Evolutionary conservation across 495 filamentous ascomycete genomes (phyloP).

Genomic region (Massariosphaeria phaeospora): DNA sequence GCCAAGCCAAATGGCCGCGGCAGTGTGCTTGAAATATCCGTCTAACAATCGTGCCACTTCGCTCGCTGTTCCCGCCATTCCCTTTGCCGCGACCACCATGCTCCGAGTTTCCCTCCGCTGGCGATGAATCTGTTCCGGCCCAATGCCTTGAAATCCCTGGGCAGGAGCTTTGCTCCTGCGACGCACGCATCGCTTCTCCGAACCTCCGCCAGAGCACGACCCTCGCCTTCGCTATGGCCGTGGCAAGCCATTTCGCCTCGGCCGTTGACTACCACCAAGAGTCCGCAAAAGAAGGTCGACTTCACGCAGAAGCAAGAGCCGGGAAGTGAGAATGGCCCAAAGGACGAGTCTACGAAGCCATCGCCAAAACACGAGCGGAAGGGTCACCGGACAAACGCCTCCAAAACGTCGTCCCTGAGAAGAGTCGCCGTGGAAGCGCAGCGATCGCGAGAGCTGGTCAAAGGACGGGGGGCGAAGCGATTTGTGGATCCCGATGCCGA

Average conservation of each 20-base stretch:
- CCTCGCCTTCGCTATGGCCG: background rate
- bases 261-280: slow-evolving; percentile 6
- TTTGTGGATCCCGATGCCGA: slow-evolving; percentile 41
- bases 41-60: background rate
- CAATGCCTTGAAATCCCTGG: slow-evolving; percentile 25
- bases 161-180: slow-evolving; percentile 12
- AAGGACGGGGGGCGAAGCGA: slow-evolving; percentile 33
- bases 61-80: background rate
- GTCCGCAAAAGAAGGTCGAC: slow-evolving; percentile 11
- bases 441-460: slow-evolving; percentile 37
- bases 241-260: background rate
- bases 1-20: slow-evolving; percentile 16
- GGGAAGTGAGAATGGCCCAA: slow-evolving; percentile 2
- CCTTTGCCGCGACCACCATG: slow-evolving; percentile 13
- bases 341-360: background rate
- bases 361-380: slow-evolving; percentile 15
- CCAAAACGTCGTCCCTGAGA: slow-evolving; percentile 36
- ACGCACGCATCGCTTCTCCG: background rate
- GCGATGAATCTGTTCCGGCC: slow-evolving; percentile 25
- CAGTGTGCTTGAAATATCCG: background rate
- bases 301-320: slow-evolving; percentile 8
- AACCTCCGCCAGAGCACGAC: background rate
- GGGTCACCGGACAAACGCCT: slow-evolving; percentile 16
- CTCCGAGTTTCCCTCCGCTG: background rate
- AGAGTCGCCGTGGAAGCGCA: slow-evolving; percentile 41